phyloP scores from a whole-genome alignment of 1,139 yeast genomes.

The Lodderomyces theae region DNA sequence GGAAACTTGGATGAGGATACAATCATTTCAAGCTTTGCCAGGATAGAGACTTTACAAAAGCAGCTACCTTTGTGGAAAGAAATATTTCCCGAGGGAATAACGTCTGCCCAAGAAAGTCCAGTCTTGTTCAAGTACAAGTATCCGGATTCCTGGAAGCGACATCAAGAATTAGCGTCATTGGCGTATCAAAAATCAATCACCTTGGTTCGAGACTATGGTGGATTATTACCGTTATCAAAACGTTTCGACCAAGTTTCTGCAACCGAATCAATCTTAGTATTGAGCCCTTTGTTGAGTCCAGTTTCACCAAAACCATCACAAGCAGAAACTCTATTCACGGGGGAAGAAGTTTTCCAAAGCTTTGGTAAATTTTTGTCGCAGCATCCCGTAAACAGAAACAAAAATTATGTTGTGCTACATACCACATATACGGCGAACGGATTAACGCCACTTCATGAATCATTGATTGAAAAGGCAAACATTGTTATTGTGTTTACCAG shows the following conservation, averaged over 20 bases:
- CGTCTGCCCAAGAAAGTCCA: conserved; percentile 27
- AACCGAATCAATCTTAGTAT: conserved; percentile 42
- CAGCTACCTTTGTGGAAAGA: conserved; percentile 48
- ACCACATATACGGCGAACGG: conserved; percentile 69
- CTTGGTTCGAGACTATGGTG: conserved; percentile 53
- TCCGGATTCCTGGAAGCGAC: conserved; percentile 41
- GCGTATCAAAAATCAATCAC: conserved; percentile 59
- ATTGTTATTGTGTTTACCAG: conserved; percentile 60
- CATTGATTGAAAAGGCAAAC: conserved; percentile 52
- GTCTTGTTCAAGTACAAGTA: conserved; percentile 25
- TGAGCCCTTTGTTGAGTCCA: conserved; percentile 55
- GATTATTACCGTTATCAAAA: conserved; percentile 50
- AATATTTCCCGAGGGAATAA: conserved; percentile 39
- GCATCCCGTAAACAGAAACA: conserved; percentile 27
- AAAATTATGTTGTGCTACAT: conserved; percentile 51
- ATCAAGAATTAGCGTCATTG: conserved; percentile 41
- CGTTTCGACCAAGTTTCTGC: conserved; percentile 24
- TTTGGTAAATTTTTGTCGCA: conserved; percentile 44
- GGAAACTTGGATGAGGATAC: conserved; percentile 52
- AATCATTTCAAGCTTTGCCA: conserved; percentile 37
- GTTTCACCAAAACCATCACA: conserved; percentile 25
- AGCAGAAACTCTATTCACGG: conserved; percentile 32
- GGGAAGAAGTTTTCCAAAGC: conserved; percentile 58
- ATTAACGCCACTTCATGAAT: conserved; percentile 55
- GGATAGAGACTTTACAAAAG: conserved; percentile 47